Evolutionary conservation across 306 rosid species (phyloP).

Genomic region (Dryas octopetala): DNA sequence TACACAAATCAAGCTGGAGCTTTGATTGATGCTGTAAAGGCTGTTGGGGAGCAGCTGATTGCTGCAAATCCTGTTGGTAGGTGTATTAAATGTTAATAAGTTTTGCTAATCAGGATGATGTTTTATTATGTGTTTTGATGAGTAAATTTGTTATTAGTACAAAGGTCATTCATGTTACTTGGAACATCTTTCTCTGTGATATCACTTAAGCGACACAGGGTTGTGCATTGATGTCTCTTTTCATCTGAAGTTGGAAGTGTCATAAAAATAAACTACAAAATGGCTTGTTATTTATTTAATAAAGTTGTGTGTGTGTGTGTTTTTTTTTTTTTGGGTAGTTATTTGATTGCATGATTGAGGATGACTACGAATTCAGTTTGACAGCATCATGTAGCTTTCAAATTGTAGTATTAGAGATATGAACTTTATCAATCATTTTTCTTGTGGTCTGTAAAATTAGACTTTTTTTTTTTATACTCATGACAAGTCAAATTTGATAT

Average conservation of each 20-base stretch:
- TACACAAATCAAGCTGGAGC: conserved; percentile 79
- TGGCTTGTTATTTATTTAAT: neutral
- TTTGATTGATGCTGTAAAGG: conserved; percentile 76
- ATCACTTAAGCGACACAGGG: neutral
- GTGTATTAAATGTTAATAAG: conserved; percentile 12
- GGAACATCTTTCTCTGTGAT: neutral
- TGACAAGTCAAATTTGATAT: neutral
- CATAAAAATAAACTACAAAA: neutral
- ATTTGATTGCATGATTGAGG: neutral
- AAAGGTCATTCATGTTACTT: neutral
- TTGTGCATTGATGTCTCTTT: neutral
- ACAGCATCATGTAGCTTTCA: neutral
- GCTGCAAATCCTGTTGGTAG: conserved; percentile 94
- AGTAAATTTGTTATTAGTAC: neutral
- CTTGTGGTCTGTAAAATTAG: neutral
- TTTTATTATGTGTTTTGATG: neutral
- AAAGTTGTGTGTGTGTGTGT: neutral
- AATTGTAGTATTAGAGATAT: neutral
- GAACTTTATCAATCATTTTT: neutral
- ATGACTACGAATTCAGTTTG: no score
- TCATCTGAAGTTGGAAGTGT: neutral
- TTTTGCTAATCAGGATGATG: neutral
- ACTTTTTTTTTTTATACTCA: neutral
- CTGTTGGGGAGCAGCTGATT: conserved; percentile 90
- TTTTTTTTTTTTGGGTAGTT: neutral